Base-by-base conservation (phyloP, 2,329 filamentous ascomycete genomes). In the Raffaelea albimanens region DNA sequence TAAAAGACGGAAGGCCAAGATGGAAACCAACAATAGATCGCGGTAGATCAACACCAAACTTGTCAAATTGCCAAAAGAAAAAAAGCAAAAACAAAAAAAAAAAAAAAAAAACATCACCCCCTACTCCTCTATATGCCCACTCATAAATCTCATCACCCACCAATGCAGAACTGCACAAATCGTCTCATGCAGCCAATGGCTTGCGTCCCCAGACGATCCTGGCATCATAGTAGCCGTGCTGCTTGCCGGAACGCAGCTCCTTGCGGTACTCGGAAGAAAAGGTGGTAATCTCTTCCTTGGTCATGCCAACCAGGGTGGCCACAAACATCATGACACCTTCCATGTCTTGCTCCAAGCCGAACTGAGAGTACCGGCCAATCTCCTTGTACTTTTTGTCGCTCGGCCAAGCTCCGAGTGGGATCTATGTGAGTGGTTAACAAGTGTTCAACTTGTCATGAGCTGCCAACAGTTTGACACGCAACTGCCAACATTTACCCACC, bases 361-460 rank as follows among this genome's bases (percentile, higher is more conserved):
- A 33, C 44, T 46, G 42, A 3, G 38, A 38, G 23, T 53, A 57
- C 34, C 42, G 38, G 7, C 63, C 63, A 23, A 56, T 54, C 52
- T 58, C 55, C 54, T 56, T 60, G 36, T 56, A 40, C n/a, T 58
- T 53, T 11, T 53, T 53, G 38, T 67, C 60, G 7, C 59, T 58
- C 2, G 63, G 60, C 66, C 67, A 68, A 1, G 52, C 42, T 0
- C 63, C 63, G 5, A 59, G 50, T 0, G 61, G 59, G 16, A 19
- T 5, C 34, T 38, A 16, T 38, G 18, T n/a, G n/a, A n/a, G n/a
- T 38, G 5, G 34, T 38, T 38, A 38, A 16, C 34, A n/a, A 16
- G 13, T n/a, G n/a, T n/a, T n/a, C n/a, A n/a, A n/a, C n/a, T n/a
- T n/a, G n/a, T n/a, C n/a, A n/a, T n/a, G n/a, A n/a, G n/a, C n/a